A percentile compares a stretch with the other conserved stretches of the same genome.
These are phyloP conservation scores for Aureobasidium lini DNA, from an alignment of 2,329 filamentous ascomycete genomes.

Conservation along the genomic window DNA sequence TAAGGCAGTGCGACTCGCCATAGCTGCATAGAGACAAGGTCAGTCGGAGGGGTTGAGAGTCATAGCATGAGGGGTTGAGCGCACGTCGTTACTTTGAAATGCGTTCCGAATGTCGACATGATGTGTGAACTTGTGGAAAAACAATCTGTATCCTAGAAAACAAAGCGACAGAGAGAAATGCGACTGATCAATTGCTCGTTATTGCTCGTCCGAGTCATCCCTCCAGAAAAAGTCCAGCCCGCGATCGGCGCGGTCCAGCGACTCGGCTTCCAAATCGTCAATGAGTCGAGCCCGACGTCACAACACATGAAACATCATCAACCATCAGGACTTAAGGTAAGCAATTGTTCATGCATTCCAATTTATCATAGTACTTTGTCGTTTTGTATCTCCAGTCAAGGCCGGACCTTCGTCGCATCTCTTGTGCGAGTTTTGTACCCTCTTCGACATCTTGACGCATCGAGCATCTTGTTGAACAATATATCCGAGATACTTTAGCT, in stretches of 20 bases:
- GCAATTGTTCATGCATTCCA: no score
- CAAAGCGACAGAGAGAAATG: not conserved
- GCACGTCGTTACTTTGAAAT: conserved; percentile 77
- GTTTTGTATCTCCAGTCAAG: not conserved
- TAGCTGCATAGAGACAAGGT: conserved; percentile 43
- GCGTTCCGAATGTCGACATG: conserved; percentile 83
- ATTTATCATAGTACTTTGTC: no score
- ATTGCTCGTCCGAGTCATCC: not conserved
- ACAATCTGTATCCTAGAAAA: not conserved
- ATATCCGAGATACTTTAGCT: not conserved
- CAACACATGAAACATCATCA: not conserved
- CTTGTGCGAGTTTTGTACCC: no score
- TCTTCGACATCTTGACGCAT: no score
- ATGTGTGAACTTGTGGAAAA: conserved; percentile 21
- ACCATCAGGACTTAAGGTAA: not conserved
- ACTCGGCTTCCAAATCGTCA: not conserved
- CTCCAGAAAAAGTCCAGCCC: conserved; percentile 12
- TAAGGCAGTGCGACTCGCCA: conserved; percentile 84
- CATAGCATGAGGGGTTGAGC: conserved; percentile 24
- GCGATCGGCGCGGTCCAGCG: not conserved
- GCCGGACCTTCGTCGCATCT: not conserved
- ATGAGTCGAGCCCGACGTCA: not conserved
- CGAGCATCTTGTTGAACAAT: not conserved
- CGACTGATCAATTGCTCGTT: not conserved
- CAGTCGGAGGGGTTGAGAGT: not conserved